Conservation (phyloP, 257 asterid species). For the Scutellaria galericulata region DNA sequence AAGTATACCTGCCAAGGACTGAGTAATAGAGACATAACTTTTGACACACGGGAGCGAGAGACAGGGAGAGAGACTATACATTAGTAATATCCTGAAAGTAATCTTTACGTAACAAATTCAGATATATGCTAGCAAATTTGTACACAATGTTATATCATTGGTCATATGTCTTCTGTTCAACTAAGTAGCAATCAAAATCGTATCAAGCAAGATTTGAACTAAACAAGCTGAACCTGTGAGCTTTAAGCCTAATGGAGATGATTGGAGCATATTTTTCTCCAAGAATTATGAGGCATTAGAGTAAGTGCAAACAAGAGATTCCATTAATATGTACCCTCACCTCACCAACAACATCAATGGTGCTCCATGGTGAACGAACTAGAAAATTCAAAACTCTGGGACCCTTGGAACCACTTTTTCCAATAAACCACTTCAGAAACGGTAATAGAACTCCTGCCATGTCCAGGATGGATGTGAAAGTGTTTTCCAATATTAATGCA, state of each 20-base stretch:
- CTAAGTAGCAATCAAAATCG: slow-evolving; percentile 10
- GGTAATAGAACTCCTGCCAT: slow-evolving; percentile 97
- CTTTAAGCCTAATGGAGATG: slow-evolving; percentile 22
- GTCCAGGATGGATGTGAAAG: slow-evolving; percentile 96
- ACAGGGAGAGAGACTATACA: background rate
- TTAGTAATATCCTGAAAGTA: slow-evolving; percentile 19
- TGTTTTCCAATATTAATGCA: slow-evolving; percentile 82
- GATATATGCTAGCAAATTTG: background rate
- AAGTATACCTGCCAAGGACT: slow-evolving; percentile 3
- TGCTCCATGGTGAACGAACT: slow-evolving; percentile 97
- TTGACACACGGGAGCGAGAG: background rate
- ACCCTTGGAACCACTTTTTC: slow-evolving; percentile 80
- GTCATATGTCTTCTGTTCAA: slow-evolving; percentile 1
- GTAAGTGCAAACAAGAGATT: slow-evolving; percentile 3
- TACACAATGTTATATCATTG: background rate
- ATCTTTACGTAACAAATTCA: background rate
- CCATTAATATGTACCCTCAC: slow-evolving; percentile 48
- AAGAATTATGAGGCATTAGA: slow-evolving; percentile 20
- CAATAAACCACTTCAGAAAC: slow-evolving; percentile 88
- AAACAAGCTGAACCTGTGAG: slow-evolving; percentile 22
- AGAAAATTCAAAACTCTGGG: slow-evolving; percentile 75
- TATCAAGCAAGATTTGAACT: slow-evolving; percentile 18
- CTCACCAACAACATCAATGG: slow-evolving; percentile 84
- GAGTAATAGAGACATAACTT: background rate
- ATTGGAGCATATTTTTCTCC: slow-evolving; percentile 23